phyloP scores from a whole-genome alignment of 2,329 filamentous ascomycete genomes.

The Akanthomyces uredinophilus region DNA sequence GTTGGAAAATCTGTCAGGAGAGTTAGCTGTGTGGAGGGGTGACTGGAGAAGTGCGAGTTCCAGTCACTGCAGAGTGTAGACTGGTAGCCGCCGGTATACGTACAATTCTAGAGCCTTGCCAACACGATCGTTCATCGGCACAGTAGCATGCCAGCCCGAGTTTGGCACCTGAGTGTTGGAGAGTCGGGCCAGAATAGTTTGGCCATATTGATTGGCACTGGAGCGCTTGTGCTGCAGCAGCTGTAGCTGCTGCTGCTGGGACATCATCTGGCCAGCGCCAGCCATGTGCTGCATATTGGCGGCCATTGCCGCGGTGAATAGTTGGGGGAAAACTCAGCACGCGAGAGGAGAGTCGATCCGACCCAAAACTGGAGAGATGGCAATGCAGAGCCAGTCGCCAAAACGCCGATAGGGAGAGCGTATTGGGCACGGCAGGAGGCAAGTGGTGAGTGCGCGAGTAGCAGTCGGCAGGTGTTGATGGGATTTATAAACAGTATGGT shows the following conservation, averaged over 20 bases:
- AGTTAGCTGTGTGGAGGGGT: background rate
- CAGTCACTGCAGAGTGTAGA: background rate
- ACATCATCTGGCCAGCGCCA: conserved; percentile 37
- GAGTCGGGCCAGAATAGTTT: conserved; percentile 37
- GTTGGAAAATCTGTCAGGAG: conserved; percentile 43
- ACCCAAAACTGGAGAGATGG: background rate
- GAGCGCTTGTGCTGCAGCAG: conserved; percentile 21
- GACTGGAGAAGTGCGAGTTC: background rate
- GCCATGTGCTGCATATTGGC: conserved; percentile 56
- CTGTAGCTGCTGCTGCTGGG: conserved; percentile 36
- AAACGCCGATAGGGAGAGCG: background rate
- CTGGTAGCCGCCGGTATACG: conserved; percentile 18
- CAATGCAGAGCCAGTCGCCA: background rate
- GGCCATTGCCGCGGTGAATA: conserved; percentile 47
- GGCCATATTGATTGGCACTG: conserved; percentile 27
- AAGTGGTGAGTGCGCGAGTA: background rate
- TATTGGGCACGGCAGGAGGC: background rate
- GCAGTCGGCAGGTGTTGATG: background rate
- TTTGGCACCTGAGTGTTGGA: conserved; percentile 26
- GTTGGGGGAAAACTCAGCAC: background rate
- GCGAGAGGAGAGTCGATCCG: background rate
- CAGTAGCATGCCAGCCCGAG: conserved; percentile 34
- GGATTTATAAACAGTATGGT: background rate
- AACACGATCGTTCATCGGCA: conserved; percentile 36
- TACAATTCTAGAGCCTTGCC: conserved; percentile 40